phyloP scores from a whole-genome alignment of 148 eudicot genomes.

The Nepenthes mirabilis region DNA sequence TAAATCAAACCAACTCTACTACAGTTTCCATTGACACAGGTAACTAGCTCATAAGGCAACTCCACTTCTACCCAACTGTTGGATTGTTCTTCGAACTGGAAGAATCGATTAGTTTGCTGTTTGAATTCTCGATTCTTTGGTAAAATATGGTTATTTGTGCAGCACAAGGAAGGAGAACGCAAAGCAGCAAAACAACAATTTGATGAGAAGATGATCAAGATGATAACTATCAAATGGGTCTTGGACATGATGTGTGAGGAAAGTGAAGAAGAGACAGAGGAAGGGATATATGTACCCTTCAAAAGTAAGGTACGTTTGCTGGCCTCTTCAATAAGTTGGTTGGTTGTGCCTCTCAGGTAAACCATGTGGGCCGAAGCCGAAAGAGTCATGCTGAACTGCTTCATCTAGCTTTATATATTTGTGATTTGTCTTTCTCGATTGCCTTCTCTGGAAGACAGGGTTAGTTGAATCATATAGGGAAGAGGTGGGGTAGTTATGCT shows the following conservation, averaged over 20 bases:
- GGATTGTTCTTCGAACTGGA: constrained; percentile 52
- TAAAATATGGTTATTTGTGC: constrained; percentile 12
- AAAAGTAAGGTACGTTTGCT: constrained; percentile 1
- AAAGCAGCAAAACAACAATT: neutral
- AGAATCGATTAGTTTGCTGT: constrained; percentile 36
- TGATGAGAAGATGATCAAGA: neutral
- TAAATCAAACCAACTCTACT: constrained; percentile 41
- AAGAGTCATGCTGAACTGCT: neutral
- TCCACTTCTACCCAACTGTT: constrained; percentile 63
- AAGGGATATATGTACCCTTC: constrained; percentile 3
- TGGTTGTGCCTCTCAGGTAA: neutral
- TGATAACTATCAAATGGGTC: neutral
- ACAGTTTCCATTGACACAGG: constrained; percentile 54
- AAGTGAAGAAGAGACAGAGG: neutral
- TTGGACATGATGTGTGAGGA: neutral
- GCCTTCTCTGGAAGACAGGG: too few species aligned
- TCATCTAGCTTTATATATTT: neutral
- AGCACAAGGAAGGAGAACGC: constrained; percentile 15
- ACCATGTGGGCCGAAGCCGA: neutral
- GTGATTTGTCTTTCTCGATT: too few species aligned
- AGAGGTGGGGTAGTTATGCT: too few species aligned
- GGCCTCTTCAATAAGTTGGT: neutral
- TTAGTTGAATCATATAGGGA: too few species aligned
- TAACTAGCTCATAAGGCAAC: constrained; percentile 54
- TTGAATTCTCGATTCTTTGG: constrained; percentile 19